Evolutionary conservation across 345 rosid genomes (phyloP), one percentile per base, ranked within the genome.

Genomic region (Camelina sativa): DNA sequence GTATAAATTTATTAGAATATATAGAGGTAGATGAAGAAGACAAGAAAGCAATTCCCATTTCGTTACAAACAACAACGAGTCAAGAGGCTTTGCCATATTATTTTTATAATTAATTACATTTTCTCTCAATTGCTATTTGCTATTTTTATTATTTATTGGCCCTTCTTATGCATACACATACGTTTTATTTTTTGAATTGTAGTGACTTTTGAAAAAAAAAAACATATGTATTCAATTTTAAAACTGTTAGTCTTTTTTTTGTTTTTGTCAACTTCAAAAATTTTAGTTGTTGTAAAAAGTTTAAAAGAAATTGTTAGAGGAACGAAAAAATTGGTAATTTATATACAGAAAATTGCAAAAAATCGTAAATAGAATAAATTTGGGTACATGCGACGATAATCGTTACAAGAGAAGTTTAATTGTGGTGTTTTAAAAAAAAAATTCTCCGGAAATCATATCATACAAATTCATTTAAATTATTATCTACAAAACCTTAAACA

Each of bases 51-150:
- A 64, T 65, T 65, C 28, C 41, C 43, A 74, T 65, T 57, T 57
- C 23, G 71, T 74, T 47, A 65, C 61, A 58, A 48, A 65, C 78
- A 47, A 64, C 63, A 40, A 66, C 16, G 66, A 35, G 30, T 28
- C 25, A 58, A 66, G 67, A 35, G 72, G 60, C 22, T 74, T 43
- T 20, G 2, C 65, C 66, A 37, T 15, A 34, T 6, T 34, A 6
- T 25, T 25, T 25, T 32, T 41, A 46, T 46, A 22, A 44, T 65
- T 65, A 15, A 55, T 61, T 62, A 72, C 76, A 51, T n/a, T 12
- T 71, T 17, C 22, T 44, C 44, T 41, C 30, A 55, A 7, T 23
- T 23, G 2, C 25, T 23, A 23, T 23, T 55, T 68, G 20, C 43
- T 55, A 41, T n/a, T n/a, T n/a, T n/a, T n/a, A n/a, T n/a, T n/a